Evolutionary conservation across 164 flowering plant species (phyloP), one percentile per base, ranked within the genome.

Genomic region (Chimonanthus praecox): DNA sequence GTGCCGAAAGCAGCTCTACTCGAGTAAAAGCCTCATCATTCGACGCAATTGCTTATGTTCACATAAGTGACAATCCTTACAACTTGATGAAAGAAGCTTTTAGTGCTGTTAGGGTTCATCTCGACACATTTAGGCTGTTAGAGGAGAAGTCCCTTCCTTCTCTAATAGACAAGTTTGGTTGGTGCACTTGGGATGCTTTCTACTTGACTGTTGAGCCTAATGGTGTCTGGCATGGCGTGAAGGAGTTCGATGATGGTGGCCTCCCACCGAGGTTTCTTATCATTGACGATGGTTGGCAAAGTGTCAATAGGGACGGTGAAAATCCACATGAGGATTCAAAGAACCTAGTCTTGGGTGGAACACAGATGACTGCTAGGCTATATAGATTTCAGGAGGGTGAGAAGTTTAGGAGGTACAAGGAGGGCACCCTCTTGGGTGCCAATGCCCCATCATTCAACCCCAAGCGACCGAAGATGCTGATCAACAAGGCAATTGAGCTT

Each of bases 161-260:
- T n/a, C 71, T 90, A 3, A 82, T 85, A 45, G 84, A 88, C 71
- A 90, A 84, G 60, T 93, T 93, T 70, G 97, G 95, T 9, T 93
- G 98, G 97, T 93, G 97, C 77, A 92, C 95, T 58, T 91, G 97
- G 98, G 98, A 91, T 80, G 97, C 97, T 0, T 90, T 91, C 71
- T 91, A 91, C 78, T 69, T 89, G 20, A 83, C 89, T 0, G 95
- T 93, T 0, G 92, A 90, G 13, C 94, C 98, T 0, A 79, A 70
- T 4, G 95, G 97, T 0, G 74, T 91, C 7, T 89, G 87, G 88
- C 91, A 86, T n/a, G 97, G 98, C 1, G 77, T 90, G n/a, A 81
- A 87, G 46, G 94, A 90, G 1, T 87, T 93, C 8, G 69, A 69
- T 0, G 83, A 87, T 2, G 94, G 88, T 5, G 97, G 95, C 0